Percentiles rank a stretch among this genome's conserved stretches.
phyloP scores from a whole-genome alignment of 345 rosid genomes.

The Populus deltoides region DNA sequence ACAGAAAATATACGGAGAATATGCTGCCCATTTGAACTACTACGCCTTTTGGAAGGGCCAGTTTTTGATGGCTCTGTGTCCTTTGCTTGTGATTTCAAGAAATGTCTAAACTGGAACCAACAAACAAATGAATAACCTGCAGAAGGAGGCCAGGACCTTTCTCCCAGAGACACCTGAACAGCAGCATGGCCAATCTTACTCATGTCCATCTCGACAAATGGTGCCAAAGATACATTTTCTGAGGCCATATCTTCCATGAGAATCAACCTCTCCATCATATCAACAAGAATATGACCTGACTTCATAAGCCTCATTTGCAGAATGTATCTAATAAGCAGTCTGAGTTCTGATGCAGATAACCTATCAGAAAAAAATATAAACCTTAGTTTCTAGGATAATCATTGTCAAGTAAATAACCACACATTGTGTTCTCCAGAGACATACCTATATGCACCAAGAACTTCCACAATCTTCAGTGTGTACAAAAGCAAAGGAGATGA shows the following conservation, averaged over 20 bases:
- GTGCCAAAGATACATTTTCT: slow-evolving; percentile 85
- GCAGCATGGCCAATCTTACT: slow-evolving; percentile 95
- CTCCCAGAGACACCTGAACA: slow-evolving; percentile 94
- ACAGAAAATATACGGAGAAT: slow-evolving; percentile 87
- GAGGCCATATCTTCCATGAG: slow-evolving; percentile 78
- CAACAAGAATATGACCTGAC: slow-evolving; percentile 76
- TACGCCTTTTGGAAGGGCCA: slow-evolving; percentile 52
- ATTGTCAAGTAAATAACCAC: slow-evolving; percentile 17
- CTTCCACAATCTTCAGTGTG: slow-evolving; percentile 92
- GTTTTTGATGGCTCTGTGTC: slow-evolving; percentile 57
- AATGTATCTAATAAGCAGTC: slow-evolving; percentile 75
- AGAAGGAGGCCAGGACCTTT: slow-evolving; percentile 99
- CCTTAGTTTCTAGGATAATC: slow-evolving; percentile 19
- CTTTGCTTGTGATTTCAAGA: slow-evolving; percentile 61
- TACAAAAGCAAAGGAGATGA: slow-evolving; percentile 78
- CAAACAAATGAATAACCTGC: slow-evolving; percentile 99
- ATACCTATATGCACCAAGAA: slow-evolving; percentile 95
- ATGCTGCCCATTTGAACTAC: slow-evolving; percentile 47
- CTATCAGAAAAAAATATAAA: slow-evolving; percentile 46
- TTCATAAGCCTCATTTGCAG: slow-evolving; percentile 77
- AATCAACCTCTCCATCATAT: slow-evolving; percentile 88
- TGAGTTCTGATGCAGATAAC: slow-evolving; percentile 92
- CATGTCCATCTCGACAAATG: slow-evolving; percentile 96
- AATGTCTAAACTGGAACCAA: slow-evolving; percentile 91
- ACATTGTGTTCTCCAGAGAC: neutral